Conservation (phyloP, 2,329 filamentous ascomycete species). For the Herpotrichia juniperi region DNA sequence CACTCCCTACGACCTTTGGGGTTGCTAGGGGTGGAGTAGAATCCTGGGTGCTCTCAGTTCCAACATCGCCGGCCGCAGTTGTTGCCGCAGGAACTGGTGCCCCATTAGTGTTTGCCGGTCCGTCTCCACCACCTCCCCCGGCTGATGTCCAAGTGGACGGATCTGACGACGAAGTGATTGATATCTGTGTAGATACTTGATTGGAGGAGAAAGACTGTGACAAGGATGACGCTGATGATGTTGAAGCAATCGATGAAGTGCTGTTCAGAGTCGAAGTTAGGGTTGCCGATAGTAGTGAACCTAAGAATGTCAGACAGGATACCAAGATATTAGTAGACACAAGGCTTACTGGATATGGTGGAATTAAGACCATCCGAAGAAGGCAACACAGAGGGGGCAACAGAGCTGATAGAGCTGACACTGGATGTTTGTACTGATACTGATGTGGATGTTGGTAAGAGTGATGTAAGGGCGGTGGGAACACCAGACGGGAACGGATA, state of each 20-base stretch:
- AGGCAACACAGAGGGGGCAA: slow-evolving; percentile 4
- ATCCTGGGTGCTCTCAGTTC: slow-evolving; percentile 12
- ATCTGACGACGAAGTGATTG: slow-evolving; percentile 9
- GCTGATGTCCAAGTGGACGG: slow-evolving; percentile 9
- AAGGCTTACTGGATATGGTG: slow-evolving; percentile 20
- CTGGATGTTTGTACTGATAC: slow-evolving; percentile 9
- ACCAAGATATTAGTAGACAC: background rate
- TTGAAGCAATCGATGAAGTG: slow-evolving; percentile 19
- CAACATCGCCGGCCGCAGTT: slow-evolving; percentile 12
- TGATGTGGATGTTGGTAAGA: background rate
- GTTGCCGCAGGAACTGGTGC: slow-evolving; percentile 17
- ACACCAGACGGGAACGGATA: slow-evolving; percentile 40
- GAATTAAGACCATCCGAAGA: slow-evolving; percentile 18
- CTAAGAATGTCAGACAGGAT: slow-evolving; percentile 3
- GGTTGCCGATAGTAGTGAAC: slow-evolving; percentile 14
- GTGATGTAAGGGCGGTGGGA: slow-evolving; percentile 11
- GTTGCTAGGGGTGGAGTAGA: slow-evolving; percentile 49
- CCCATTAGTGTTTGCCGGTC: slow-evolving; percentile 22
- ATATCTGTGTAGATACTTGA: slow-evolving; percentile 4
- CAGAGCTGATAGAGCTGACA: too few relatives aligned
- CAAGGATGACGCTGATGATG: slow-evolving; percentile 14
- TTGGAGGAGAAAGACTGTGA: slow-evolving; percentile 17
- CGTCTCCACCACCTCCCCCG: slow-evolving; percentile 16
- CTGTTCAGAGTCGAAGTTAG: slow-evolving; percentile 6
- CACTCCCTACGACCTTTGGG: slow-evolving; percentile 64